These are phyloP conservation scores for cucumber (Cucumis sativus) DNA, from an alignment of 306 rosid species.

Conservation along the genomic window Cucumber_9930_V3 NC_026660.2:30229501-30230000, in stretches of 20 bases:
- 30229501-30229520: conserved; percentile 52
- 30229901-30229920: neutral
- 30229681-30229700: conserved; percentile 65
- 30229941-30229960: neutral
- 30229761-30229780: neutral
- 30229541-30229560: neutral
- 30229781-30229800: neutral
- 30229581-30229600: no score
- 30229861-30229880: no score
- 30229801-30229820: neutral
- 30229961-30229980: neutral
- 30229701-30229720: conserved; percentile 49
- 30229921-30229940: neutral
- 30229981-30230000: neutral
- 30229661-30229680: conserved; percentile 54
- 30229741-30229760: conserved; percentile 32
- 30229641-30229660: conserved; percentile 63
- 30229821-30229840: neutral
- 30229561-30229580: neutral
- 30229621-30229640: conserved; percentile 76
- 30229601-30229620: conserved; percentile 9
- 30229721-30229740: conserved; percentile 64
- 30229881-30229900: neutral
- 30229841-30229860: neutral
- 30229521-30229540: conserved; percentile 35